These are phyloP conservation scores for Metschnikowia gelsemii DNA, from an alignment of 805 yeast species.

Conservation along the genomic window DNA sequence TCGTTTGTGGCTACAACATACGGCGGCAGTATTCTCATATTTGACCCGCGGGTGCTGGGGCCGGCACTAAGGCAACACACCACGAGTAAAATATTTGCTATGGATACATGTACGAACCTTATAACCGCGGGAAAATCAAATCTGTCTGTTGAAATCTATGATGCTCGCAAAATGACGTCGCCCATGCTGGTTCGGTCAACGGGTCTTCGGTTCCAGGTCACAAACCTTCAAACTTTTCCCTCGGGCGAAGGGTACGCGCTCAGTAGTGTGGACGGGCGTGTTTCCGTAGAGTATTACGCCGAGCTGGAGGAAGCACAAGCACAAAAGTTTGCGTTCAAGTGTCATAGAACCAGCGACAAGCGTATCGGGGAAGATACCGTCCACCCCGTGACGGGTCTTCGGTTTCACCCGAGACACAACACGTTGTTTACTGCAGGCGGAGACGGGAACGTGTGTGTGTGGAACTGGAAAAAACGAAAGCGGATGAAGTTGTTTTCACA, in stretches of 20 bases:
- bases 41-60: slow-evolving; percentile 18
- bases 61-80: slow-evolving; percentile 17
- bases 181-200: slow-evolving; percentile 57
- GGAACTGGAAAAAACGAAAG: slow-evolving; percentile 49
- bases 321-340: slow-evolving; percentile 69
- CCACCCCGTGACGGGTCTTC: slow-evolving; percentile 50
- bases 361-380: slow-evolving; percentile 47
- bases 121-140: slow-evolving; percentile 56
- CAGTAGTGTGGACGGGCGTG: slow-evolving; percentile 80
- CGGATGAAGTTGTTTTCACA: slow-evolving; percentile 37
- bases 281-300: slow-evolving; percentile 67
- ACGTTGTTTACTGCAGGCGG: slow-evolving; percentile 53
- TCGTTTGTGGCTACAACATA: slow-evolving; percentile 21
- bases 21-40: slow-evolving; percentile 11
- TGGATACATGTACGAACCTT: slow-evolving; percentile 51
- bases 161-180: slow-evolving; percentile 42
- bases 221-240: slow-evolving; percentile 55
- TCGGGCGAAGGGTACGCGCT: slow-evolving; percentile 57
- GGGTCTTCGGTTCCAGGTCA: slow-evolving; percentile 65
- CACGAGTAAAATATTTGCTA: slow-evolving; percentile 55
- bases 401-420: slow-evolving; percentile 37
- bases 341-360: slow-evolving; percentile 56
- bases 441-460: slow-evolving; percentile 49
- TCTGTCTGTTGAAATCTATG: slow-evolving; percentile 57
- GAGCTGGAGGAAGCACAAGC: slow-evolving; percentile 43